Evolutionary conservation across 805 yeast genomes (phyloP), one percentile per base, ranked within the genome.

Genomic region (Kuraishia borneana): DNA sequence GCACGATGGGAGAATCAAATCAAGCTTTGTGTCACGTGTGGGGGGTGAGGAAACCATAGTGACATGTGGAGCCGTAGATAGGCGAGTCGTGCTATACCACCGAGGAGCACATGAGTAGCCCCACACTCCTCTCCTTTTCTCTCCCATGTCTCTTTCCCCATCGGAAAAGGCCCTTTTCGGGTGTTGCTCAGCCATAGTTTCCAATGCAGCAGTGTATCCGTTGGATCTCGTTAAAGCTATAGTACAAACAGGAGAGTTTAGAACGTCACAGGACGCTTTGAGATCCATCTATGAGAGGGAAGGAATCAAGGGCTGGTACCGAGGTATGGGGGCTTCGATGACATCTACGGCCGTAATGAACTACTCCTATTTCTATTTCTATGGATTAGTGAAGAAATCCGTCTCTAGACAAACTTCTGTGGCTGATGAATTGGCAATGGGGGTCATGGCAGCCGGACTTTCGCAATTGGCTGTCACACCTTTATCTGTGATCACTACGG

Each of bases 361-460:
- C 45, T 84, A 84, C 50, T 76, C 84, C 21, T 84, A 84, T 54
- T 84, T 84, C 54, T 84, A 83, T 56, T 84, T 94, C 92, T 84
- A 84, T 55, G 76, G 87, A 4, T 58, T 81, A 27, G 74, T 83
- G 13, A 71, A 83, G 41, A 65, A 68, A 35, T 55, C 67, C 13
- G 77, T 73, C 54, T 14, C 17, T 13, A 36, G 22, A 26, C 21
- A 26, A 20, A 28, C 18, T 8, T 34, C 30, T 18, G 32, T 22
- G 12, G 20, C 37, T 6, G 73, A 73, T 41, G 95, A 84, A 54
- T 67, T 84, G 43, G 51, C 69, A 8, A 60, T 84, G 25, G 94
- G 94, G 1, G 83, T 88, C 2, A 55, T 76, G 32, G 92, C 94
- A 3, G 95, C 92, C 6, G 82, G 89, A 0, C 60, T 82, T 25